Evolutionary conservation across 1,139 yeast species (phyloP), one percentile per base, ranked within the genome.

Genomic region (Yamadazyma diospyri): DNA sequence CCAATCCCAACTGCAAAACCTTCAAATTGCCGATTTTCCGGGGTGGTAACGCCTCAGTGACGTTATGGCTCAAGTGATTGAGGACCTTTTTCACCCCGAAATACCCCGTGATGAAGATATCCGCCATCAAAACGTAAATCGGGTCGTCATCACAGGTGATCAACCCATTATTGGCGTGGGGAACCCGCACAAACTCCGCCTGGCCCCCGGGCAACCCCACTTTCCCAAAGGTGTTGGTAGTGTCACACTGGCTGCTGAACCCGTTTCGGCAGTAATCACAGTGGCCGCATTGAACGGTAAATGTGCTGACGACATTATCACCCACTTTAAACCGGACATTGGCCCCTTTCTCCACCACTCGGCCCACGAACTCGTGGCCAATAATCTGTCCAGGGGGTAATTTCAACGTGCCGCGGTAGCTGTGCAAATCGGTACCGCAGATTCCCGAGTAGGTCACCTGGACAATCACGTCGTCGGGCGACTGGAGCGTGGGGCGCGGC

Each of bases 31-130:
- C 51, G 19, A 68, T 40, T 3, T 41, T 38, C 26, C 47, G 46
- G 1, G 32, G 29, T 3, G 35, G 35, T 7, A 40, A 33, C 0
- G 48, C 47, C 29, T 41, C 29, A 2, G 54, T 48, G 6, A 53
- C 38, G 30, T 54, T 53, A 16, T 49, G 49, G 17, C 45, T 42
- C 38, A 62, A 54, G 39, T 62, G 67, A 42, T 76, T 72, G 13
- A 68, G 49, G 16, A 77, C 76, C 41, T 68, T 67, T 39, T 63
- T 64, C 9, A 61, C 72, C 23, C 83, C 83, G 46, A 68, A 74
- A 52, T 73, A 78, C 0, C 82, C 85, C 1, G 85, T 78, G 23
- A 79, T 75, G 51, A 78, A 78, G 35, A 78, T 78, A 52, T 78
- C 85, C 6, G 82, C 78, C 81, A 78, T 74, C 42, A 78, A 52